Conservation (phyloP, 2,329 filamentous ascomycete genomes). For the Lachnellula cervina region DNA sequence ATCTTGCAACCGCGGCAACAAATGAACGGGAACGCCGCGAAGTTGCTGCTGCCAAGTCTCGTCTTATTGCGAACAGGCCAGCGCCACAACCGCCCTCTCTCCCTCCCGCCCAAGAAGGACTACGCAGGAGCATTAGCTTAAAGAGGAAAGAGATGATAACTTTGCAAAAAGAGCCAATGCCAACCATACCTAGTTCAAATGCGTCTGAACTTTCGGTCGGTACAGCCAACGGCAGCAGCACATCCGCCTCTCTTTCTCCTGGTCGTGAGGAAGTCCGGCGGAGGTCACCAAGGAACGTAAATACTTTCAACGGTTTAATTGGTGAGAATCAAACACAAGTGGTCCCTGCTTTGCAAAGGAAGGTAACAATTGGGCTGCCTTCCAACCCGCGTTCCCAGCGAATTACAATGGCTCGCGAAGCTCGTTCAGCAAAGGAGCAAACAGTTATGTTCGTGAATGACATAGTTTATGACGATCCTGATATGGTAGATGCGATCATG, state of each 20-base stretch:
- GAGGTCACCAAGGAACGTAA: constrained; percentile 26
- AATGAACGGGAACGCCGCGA: constrained; percentile 30
- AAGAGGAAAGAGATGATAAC: constrained; percentile 20
- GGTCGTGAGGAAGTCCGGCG: constrained; percentile 29
- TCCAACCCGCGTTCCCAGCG: constrained; percentile 24
- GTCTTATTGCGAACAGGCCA: constrained; percentile 20
- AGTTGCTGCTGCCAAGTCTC: constrained; percentile 19
- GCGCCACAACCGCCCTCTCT: constrained; percentile 20
- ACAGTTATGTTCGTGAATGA: constrained; percentile 54
- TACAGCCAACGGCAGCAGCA: constrained; percentile 23
- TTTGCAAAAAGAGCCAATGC: constrained; percentile 8
- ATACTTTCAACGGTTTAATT: constrained; percentile 15
- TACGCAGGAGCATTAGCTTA: constrained; percentile 18
- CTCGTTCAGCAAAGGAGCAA: constrained; percentile 33
- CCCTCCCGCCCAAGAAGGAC: constrained; percentile 16
- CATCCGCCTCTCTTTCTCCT: constrained; percentile 30
- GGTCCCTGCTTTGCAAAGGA: constrained; percentile 18
- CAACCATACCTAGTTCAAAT: constrained; percentile 16
- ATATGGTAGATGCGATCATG: constrained; percentile 45
- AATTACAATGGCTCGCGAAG: constrained; percentile 9
- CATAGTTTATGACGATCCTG: constrained; percentile 51
- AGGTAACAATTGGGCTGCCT: constrained; percentile 23
- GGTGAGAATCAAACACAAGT: constrained; percentile 11
- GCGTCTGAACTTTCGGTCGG: constrained; percentile 11
- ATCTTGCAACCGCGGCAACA: constrained; percentile 27